A percentile compares a stretch with the other conserved stretches of the same genome.
Conservation (phyloP, 106 monocot species). For the Dendrobium nobile region DNA sequence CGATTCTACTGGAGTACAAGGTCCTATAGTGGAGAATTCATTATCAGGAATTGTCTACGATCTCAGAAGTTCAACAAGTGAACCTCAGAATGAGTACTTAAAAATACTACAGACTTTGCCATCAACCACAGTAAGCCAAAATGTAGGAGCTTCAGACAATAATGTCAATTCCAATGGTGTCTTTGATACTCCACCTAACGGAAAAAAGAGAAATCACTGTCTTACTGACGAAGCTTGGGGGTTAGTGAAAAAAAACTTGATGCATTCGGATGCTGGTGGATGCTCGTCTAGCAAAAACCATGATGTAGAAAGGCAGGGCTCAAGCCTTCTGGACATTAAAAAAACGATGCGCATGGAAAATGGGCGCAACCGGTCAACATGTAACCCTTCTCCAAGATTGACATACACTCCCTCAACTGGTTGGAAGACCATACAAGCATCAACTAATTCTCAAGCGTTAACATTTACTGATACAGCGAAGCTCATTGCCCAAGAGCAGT, state of each 20-base stretch:
- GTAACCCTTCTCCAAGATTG: conserved; percentile 8
- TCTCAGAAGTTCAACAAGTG: conserved; percentile 9
- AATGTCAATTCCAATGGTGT: background rate
- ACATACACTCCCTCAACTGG: conserved; percentile 6
- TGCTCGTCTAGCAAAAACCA: background rate
- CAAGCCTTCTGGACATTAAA: conserved; percentile 13
- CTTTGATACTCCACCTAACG: conserved; percentile 6
- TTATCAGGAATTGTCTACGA: conserved; percentile 11
- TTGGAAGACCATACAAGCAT: conserved; percentile 8
- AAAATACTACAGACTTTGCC: background rate
- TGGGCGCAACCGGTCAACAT: background rate
- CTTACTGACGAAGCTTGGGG: conserved; percentile 7
- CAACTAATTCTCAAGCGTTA: conserved; percentile 10
- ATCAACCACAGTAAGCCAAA: background rate
- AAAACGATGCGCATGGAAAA: conserved; percentile 47
- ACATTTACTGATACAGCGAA: conserved; percentile 27
- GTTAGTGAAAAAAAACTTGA: conserved; percentile 1
- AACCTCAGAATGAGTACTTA: conserved; percentile 10
- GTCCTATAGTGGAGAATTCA: conserved; percentile 13
- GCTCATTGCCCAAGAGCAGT: conserved; percentile 19
- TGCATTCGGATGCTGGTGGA: background rate
- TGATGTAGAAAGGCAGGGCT: background rate
- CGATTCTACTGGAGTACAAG: conserved; percentile 1
- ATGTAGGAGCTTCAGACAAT: conserved; percentile 1
- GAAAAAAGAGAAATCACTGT: conserved; percentile 20